Evolutionary conservation across 345 rosid genomes (phyloP).

Genomic region (Populus davidiana): DNA sequence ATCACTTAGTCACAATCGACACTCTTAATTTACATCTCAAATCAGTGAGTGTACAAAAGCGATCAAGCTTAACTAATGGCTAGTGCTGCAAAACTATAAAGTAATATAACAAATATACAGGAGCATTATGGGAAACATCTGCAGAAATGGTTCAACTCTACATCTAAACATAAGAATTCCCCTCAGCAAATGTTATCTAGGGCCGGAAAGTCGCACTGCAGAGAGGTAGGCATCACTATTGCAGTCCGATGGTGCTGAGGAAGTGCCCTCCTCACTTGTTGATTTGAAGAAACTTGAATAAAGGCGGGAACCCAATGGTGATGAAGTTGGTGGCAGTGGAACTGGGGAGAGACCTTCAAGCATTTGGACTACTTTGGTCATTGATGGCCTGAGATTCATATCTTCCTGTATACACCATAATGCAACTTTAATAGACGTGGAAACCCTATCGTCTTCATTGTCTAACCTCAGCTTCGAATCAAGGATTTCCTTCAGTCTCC

Average conservation of each 20-base stretch:
- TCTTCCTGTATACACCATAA: slow-evolving; percentile 96
- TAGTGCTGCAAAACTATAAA: slow-evolving; percentile 25
- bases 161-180: background rate
- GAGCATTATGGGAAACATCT: background rate
- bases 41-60: background rate
- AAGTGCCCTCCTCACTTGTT: slow-evolving; percentile 57
- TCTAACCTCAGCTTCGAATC: slow-evolving; percentile 51
- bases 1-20: background rate
- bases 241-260: slow-evolving; percentile 73
- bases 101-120: slow-evolving; percentile 11
- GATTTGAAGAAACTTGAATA: slow-evolving; percentile 42
- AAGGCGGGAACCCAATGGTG: slow-evolving; percentile 61
- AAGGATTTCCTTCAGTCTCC: slow-evolving; percentile 59
- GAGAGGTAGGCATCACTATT: slow-evolving; percentile 67
- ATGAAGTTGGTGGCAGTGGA: slow-evolving; percentile 57
- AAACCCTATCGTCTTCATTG: slow-evolving; percentile 46
- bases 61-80: background rate
- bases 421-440: slow-evolving; percentile 62
- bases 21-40: background rate
- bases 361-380: slow-evolving; percentile 91
- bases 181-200: slow-evolving; percentile 52
- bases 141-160: background rate
- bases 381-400: slow-evolving; percentile 70
- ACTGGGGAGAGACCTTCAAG: slow-evolving; percentile 77
- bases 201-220: slow-evolving; percentile 83